Evolutionary conservation across 495 filamentous ascomycete genomes (phyloP), one percentile per base, ranked within the genome.

Genomic region (Neurospora sp.): DNA sequence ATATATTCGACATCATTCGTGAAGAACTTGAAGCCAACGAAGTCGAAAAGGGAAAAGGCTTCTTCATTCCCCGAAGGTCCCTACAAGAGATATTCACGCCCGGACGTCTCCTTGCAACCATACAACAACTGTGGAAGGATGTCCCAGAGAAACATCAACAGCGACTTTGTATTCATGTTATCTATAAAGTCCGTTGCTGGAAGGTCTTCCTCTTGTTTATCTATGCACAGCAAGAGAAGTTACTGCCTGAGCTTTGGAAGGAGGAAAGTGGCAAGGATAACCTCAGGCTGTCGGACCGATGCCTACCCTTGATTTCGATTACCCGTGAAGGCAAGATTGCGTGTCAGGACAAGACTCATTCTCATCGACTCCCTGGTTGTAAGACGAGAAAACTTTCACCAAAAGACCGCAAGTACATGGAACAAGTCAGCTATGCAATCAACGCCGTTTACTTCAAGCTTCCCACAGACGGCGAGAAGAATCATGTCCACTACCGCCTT

Each of bases 381-480:
- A 0, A 31, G 5, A 7, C 20, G 0, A 27, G 0, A 5, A 20
- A 7, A 0, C 2, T 31, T 0, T 14, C 20, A 14, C 1, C n/a
- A n/a, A 48, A 48, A 11, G 44, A 7, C 0, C 0, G 23, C 5
- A 14, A 1, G 11, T 3, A 14, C 48, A 2, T 59, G 0, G 12
- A 6, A 59, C 0, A 2, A 27, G 48, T 12, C 2, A 59, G 48
- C 16, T 62, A 62, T 0, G 48, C 23, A 0, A 0, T 62, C 48
- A 62, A 62, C 0, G 48, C 48, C 0, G 48, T 62, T 31, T 62
- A 62, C 23, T 62, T 62, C 2, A 62, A 62, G 0, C 48, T 62
- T 1, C 48, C 48, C 5, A 48, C 8, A 7, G 1, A 27, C 5
- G 5, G 48, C 2, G 0, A 1, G 5, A 27, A 31, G 48, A 23